Conservation (phyloP, 345 rosid species). For the Rhodomyrtus tomentosa region DNA sequence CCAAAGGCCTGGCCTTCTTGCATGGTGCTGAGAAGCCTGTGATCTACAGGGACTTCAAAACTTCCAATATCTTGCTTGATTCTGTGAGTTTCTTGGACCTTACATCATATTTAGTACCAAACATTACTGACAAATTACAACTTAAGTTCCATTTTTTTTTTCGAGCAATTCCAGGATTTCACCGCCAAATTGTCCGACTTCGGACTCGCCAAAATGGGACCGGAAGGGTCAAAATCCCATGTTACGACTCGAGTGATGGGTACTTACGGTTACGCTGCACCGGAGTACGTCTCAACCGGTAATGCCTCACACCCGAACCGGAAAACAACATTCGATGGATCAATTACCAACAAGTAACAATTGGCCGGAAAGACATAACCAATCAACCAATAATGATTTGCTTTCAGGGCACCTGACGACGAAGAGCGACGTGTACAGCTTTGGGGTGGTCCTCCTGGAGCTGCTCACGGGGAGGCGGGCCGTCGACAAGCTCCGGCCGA, state of each 20-base stretch:
- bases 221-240: slow-evolving; percentile 88
- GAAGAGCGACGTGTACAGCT: slow-evolving; percentile 82
- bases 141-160: neutral
- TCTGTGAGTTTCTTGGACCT: slow-evolving; percentile 30
- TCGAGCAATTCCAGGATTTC: slow-evolving; percentile 41
- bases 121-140: neutral
- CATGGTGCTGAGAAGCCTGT: slow-evolving; percentile 82
- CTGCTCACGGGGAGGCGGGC: slow-evolving; percentile 79
- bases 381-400: neutral
- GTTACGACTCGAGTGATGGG: slow-evolving; percentile 97
- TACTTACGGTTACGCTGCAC: slow-evolving; percentile 91
- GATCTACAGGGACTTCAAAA: slow-evolving; percentile 88
- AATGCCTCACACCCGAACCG: neutral
- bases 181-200: slow-evolving; percentile 83
- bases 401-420: slow-evolving; percentile 80
- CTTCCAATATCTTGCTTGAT: slow-evolving; percentile 80
- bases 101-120: neutral
- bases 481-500: slow-evolving; percentile 54
- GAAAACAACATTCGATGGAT: neutral
- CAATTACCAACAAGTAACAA: neutral
- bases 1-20: slow-evolving; percentile 82
- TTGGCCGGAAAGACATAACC: neutral
- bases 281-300: slow-evolving; percentile 92
- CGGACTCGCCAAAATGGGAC: slow-evolving; percentile 91
- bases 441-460: slow-evolving; percentile 83